Evolutionary conservation across 768 basidiomycete genomes (phyloP), one percentile per base, ranked within the genome.

Genomic region (Gelatoporia subvermispora): DNA sequence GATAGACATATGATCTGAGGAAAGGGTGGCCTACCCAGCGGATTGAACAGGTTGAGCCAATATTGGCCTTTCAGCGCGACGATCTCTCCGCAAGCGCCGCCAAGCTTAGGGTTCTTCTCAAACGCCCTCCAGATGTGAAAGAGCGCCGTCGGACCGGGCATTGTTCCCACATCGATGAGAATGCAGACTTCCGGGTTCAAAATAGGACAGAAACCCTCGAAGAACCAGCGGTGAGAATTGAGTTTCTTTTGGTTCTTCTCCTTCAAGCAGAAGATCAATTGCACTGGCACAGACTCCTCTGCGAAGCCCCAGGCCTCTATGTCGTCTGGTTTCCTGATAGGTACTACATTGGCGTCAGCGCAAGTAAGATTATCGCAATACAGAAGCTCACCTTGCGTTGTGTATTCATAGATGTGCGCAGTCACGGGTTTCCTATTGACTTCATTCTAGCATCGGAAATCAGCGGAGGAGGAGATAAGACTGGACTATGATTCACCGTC

Each of bases 41-140:
- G 92, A 59, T 95, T 95, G 48, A 94, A 54, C 34, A 96, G 71
- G 61, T 89, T 82, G 56, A 72, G 67, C 23, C 88, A 84, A 52
- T 78, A 91, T 68, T 82, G 85, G 28, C 93, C 93, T 67, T 94
- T 95, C 49, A 92, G 73, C 13, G 89, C 88, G 10, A 94, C 89
- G 48, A 95, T 94, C 71, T 95, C 93, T n/a, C 93, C 93, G 60
- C 93, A 96, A 15, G 93, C 93, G 16, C 93, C 90, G 1, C 87
- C 90, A 13, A 93, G 88, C 58, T 89, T 89, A n/a, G 86, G 88
- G 62, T 91, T 91, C 65, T 91, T 86, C 58, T 93, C 90, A 55
- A 96, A 95, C 5, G 91, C 88, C 66, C 94, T 94, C 92, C 93
- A 94, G 2, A 94, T 70, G 60, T 93, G 92, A 65, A 94, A 95